A percentile compares a stretch with the other conserved stretches of the same genome.
phyloP scores from a whole-genome alignment of 2,329 filamentous ascomycete species.

The Cladobotryum protrusum region DNA sequence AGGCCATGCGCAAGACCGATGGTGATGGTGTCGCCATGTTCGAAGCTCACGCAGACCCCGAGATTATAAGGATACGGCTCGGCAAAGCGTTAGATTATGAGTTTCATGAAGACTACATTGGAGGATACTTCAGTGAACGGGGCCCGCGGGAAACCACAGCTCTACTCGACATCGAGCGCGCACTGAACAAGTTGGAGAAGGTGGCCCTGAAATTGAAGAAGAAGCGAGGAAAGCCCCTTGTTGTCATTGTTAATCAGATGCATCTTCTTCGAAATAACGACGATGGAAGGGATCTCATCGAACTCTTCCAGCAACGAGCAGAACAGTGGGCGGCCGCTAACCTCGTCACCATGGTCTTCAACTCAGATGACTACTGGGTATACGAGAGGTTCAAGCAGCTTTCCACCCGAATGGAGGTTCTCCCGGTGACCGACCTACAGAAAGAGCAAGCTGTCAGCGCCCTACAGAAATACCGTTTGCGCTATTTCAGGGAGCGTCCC shows the following conservation, averaged over 20 bases:
- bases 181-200: conserved; percentile 97
- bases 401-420: conserved; percentile 89
- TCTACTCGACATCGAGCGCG: conserved; percentile 88
- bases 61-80: conserved; percentile 88
- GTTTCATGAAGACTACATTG: conserved; percentile 96
- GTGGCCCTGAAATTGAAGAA: conserved; percentile 70
- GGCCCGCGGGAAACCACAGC: conserved; percentile 89
- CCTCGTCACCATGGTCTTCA: conserved; percentile 87
- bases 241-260: conserved; percentile 92
- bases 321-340: conserved; percentile 95
- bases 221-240: conserved; percentile 59
- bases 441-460: conserved; percentile 73
- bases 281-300: conserved; percentile 85
- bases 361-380: conserved; percentile 97
- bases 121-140: conserved; percentile 88
- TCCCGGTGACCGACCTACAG: conserved; percentile 75
- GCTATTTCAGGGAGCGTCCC: conserved; percentile 63
- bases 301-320: conserved; percentile 89
- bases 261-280: conserved; percentile 89
- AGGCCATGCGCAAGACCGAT: conserved; percentile 89
- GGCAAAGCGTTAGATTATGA: conserved; percentile 95
- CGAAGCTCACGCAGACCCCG: conserved; percentile 88
- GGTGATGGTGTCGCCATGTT: conserved; percentile 91
- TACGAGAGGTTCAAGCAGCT: conserved; percentile 92
- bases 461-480: conserved; percentile 70